These are phyloP conservation scores for Nemania abortiva DNA, from an alignment of 2,329 filamentous ascomycete species.

Conservation along the genomic window DNA sequence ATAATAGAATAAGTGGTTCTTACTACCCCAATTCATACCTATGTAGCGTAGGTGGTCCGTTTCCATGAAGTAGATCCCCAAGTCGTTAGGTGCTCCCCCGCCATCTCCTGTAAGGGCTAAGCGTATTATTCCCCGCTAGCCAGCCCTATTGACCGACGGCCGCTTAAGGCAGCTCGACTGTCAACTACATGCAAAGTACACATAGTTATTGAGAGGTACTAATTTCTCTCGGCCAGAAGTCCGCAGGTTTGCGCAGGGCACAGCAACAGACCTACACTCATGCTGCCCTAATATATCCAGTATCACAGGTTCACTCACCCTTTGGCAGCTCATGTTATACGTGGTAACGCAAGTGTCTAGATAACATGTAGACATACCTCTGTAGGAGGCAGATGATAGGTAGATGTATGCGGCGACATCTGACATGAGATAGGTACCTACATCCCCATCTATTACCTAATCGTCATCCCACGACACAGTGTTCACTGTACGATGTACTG, in stretches of 20 bases:
- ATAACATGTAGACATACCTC: no score
- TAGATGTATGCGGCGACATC: not conserved
- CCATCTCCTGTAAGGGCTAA: not conserved
- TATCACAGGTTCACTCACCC: no score
- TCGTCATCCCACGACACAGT: not conserved
- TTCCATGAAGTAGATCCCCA: not conserved
- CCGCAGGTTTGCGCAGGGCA: no score
- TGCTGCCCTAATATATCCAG: no score
- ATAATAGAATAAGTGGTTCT: no score
- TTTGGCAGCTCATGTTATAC: not conserved
- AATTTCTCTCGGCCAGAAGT: no score
- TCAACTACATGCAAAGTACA: not conserved
- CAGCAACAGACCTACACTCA: no score
- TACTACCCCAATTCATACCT: no score
- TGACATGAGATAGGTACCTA: not conserved
- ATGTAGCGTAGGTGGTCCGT: no score
- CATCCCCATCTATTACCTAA: not conserved
- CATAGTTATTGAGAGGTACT: no score
- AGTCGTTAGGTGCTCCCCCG: slow-evolving; percentile 13
- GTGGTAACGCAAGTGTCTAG: not conserved
- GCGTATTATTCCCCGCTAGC: slow-evolving; percentile 10
- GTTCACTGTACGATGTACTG: no score
- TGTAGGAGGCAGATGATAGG: no score
- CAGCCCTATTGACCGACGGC: slow-evolving; percentile 34
- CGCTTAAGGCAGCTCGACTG: slow-evolving; percentile 12